A percentile compares a stretch with the other conserved stretches of the same genome.
These are phyloP conservation scores for Penicillium roqueforti DNA, from an alignment of 495 filamentous ascomycete species.

Conservation along the genomic window DNA sequence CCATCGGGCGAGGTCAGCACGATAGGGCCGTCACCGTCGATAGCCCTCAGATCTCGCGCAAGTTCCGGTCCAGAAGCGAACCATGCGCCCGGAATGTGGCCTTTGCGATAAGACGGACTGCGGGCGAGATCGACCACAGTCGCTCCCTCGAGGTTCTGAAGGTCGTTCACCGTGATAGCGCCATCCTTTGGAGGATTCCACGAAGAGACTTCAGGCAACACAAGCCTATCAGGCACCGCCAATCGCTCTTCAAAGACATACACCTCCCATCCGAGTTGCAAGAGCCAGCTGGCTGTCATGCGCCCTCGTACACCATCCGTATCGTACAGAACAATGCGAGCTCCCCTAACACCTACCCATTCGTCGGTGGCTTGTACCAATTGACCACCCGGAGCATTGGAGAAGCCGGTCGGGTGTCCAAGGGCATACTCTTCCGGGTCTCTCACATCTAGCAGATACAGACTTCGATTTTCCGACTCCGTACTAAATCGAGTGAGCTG, in stretches of 20 bases:
- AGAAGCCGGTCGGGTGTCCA: constrained; percentile 18
- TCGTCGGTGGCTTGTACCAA: constrained; percentile 28
- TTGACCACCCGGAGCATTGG: constrained; percentile 27
- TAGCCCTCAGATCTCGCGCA: constrained; percentile 11
- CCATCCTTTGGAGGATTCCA: not conserved
- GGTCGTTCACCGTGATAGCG: constrained; percentile 9
- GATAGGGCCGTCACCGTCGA: constrained; percentile 12
- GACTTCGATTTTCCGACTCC: constrained; percentile 10
- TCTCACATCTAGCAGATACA: constrained; percentile 25
- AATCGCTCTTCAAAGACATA: constrained; percentile 14
- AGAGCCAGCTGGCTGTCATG: constrained; percentile 27
- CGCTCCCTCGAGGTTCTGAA: constrained; percentile 6
- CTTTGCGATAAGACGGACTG: constrained; percentile 23
- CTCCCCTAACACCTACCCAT: constrained; percentile 26
- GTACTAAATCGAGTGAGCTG: constrained; percentile 8
- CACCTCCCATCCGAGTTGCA: constrained; percentile 28
- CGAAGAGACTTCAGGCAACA: not conserved
- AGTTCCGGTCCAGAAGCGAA: constrained; percentile 27
- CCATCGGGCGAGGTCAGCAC: constrained; percentile 32
- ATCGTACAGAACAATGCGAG: constrained; percentile 25
- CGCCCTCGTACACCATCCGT: constrained; percentile 23
- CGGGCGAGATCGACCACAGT: constrained; percentile 26
- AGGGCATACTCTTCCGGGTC: constrained; percentile 23
- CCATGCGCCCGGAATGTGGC: constrained; percentile 26
- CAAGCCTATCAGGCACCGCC: constrained; percentile 3